A percentile compares a stretch with the other conserved stretches of the same genome.
These are phyloP conservation scores for Trametes punicea DNA, from an alignment of 768 basidiomycete genomes.

Conservation along the genomic window DNA sequence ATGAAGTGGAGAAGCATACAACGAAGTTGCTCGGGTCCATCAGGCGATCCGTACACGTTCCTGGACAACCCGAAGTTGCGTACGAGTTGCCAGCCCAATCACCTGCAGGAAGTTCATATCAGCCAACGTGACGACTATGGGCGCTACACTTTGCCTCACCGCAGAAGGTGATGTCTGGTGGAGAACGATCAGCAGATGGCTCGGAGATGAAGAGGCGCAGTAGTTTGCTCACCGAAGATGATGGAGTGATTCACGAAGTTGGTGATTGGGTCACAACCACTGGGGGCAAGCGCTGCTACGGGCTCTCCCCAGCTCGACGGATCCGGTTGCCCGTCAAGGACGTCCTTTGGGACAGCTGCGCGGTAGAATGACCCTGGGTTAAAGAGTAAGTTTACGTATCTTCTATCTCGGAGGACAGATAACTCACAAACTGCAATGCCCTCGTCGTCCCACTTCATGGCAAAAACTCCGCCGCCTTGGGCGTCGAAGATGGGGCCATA, in stretches of 20 bases:
- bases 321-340: constrained; percentile 55
- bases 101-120: constrained; percentile 37
- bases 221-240: constrained; percentile 57
- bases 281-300: constrained; percentile 54
- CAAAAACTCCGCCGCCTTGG: constrained; percentile 80
- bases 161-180: constrained; percentile 76
- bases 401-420: background rate
- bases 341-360: constrained; percentile 67
- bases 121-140: constrained; percentile 17
- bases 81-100: constrained; percentile 88
- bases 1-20: constrained; percentile 38
- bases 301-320: constrained; percentile 69
- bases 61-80: constrained; percentile 68
- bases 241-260: constrained; percentile 72
- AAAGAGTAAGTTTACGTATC: background rate
- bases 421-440: constrained; percentile 76
- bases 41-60: constrained; percentile 60
- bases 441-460: constrained; percentile 83
- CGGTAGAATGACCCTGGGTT: constrained; percentile 77
- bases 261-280: constrained; percentile 51
- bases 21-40: constrained; percentile 71
- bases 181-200: constrained; percentile 19
- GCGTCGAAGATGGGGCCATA: constrained; percentile 82
- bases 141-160: constrained; percentile 38
- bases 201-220: background rate